A percentile compares a stretch with the other conserved stretches of the same genome.
Conservation (phyloP, 192 early-diverging fungal genomes). For the Coemansia sp. region DNA sequence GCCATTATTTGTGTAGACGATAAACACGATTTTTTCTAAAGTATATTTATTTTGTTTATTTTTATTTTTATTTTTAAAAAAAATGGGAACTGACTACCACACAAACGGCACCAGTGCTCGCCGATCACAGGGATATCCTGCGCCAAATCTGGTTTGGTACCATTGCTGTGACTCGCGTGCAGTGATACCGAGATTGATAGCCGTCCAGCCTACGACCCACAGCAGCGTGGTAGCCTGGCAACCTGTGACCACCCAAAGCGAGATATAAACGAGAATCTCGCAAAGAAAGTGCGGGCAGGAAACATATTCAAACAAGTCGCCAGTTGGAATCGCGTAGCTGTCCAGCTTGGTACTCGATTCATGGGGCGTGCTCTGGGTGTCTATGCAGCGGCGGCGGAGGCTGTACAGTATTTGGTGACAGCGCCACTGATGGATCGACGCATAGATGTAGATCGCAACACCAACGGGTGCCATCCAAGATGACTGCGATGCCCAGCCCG, state of each 20-base stretch:
- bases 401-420: slow-evolving; percentile 68
- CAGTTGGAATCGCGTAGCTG: slow-evolving; percentile 62
- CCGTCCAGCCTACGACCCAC: slow-evolving; percentile 61
- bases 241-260: slow-evolving; percentile 57
- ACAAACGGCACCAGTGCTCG: slow-evolving; percentile 41
- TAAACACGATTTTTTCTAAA: background rate
- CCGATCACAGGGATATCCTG: slow-evolving; percentile 42
- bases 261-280: slow-evolving; percentile 71
- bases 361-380: background rate
- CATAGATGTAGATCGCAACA: slow-evolving; percentile 55
- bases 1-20: background rate
- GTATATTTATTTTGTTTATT: background rate
- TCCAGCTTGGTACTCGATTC: background rate
- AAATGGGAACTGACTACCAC: slow-evolving; percentile 20
- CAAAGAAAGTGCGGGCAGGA: slow-evolving; percentile 71
- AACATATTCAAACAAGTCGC: slow-evolving; percentile 67
- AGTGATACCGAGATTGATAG: slow-evolving; percentile 63
- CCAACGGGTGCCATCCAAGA: slow-evolving; percentile 24
- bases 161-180: slow-evolving; percentile 69
- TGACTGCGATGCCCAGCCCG: slow-evolving; percentile 9
- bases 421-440: slow-evolving; percentile 64
- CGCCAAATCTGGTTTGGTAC: slow-evolving; percentile 65
- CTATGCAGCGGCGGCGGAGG: slow-evolving; percentile 45
- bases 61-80: too few relatives aligned
- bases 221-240: slow-evolving; percentile 48